Conservation (phyloP, 108 stramenopile genomes). For the Cyclostephanos invisitatus region DNA sequence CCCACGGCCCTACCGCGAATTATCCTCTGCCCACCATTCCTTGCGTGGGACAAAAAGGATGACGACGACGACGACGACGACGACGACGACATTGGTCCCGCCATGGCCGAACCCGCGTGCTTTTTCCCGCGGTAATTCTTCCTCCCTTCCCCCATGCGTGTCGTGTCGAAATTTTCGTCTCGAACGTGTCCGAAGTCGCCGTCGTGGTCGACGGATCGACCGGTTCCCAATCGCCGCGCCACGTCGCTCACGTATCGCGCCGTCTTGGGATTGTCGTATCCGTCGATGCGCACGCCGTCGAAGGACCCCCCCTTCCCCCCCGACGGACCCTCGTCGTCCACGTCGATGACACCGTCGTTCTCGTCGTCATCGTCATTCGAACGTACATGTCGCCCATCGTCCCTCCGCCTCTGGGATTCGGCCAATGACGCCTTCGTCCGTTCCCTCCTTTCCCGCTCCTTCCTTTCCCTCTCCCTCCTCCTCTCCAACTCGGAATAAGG, state of each 20-base stretch:
- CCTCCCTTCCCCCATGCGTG: too few relatives aligned
- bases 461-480: too few relatives aligned
- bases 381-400: background rate
- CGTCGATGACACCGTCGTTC: background rate
- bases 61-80: too few relatives aligned
- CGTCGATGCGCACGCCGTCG: conserved; percentile 9
- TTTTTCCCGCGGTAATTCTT: too few relatives aligned
- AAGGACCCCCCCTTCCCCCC: background rate
- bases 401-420: background rate
- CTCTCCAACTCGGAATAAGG: too few relatives aligned
- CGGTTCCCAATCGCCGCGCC: background rate
- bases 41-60: too few relatives aligned
- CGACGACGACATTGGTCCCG: too few relatives aligned
- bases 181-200: background rate
- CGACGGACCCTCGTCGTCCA: background rate
- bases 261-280: background rate
- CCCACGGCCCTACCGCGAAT: too few relatives aligned
- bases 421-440: background rate
- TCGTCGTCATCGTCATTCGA: background rate
- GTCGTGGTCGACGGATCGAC: background rate
- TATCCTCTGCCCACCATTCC: too few relatives aligned
- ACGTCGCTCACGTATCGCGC: background rate
- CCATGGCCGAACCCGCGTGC: too few relatives aligned
- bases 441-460: background rate
- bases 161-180: background rate